phyloP scores from a whole-genome alignment of 2,329 filamentous ascomycete genomes.

The Aspergillus sp. region DNA sequence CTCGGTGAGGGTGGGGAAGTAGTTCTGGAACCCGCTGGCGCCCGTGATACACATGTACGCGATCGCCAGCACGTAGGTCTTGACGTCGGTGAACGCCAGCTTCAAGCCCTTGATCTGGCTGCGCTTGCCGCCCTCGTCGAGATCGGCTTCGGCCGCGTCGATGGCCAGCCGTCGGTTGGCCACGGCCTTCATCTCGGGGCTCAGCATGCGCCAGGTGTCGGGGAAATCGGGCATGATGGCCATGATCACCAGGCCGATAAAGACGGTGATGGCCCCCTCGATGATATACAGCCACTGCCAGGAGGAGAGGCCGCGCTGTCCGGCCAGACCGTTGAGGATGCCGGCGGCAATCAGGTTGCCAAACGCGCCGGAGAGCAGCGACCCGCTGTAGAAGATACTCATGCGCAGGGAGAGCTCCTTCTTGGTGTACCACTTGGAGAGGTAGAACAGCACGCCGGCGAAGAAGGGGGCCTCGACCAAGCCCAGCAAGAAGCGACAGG shows the following conservation, averaged over 20 bases:
- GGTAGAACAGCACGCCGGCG: slow-evolving; percentile 41
- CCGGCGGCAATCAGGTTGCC: slow-evolving; percentile 48
- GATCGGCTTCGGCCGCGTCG: slow-evolving; percentile 43
- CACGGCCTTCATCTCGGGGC: slow-evolving; percentile 39
- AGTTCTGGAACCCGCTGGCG: slow-evolving; percentile 48
- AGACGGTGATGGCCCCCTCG: slow-evolving; percentile 29
- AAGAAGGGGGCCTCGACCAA: slow-evolving; percentile 42
- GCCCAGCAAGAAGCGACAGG: slow-evolving; percentile 39
- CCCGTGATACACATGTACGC: slow-evolving; percentile 44
- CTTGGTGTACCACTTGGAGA: slow-evolving; percentile 47
- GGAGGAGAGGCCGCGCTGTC: slow-evolving; percentile 26
- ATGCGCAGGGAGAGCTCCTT: slow-evolving; percentile 45
- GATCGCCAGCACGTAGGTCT: slow-evolving; percentile 39
- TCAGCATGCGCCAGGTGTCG: slow-evolving; percentile 37
- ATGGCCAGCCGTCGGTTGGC: slow-evolving; percentile 44
- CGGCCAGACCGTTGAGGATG: slow-evolving; percentile 36
- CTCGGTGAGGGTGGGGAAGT: slow-evolving; percentile 46
- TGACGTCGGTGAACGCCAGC: slow-evolving; percentile 44
- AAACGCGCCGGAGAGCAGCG: slow-evolving; percentile 44
- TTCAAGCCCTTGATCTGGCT: slow-evolving; percentile 44
- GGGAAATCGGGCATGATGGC: slow-evolving; percentile 36
- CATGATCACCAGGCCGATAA: slow-evolving; percentile 26
- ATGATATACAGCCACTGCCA: slow-evolving; percentile 38
- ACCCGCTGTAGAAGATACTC: slow-evolving; percentile 47
- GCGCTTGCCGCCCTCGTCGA: slow-evolving; percentile 42